Percentiles rank a stretch among this genome's conserved stretches.
Evolutionary conservation across 1,139 yeast genomes (phyloP).

Genomic region (Candida pseudoviswanathii): DNA sequence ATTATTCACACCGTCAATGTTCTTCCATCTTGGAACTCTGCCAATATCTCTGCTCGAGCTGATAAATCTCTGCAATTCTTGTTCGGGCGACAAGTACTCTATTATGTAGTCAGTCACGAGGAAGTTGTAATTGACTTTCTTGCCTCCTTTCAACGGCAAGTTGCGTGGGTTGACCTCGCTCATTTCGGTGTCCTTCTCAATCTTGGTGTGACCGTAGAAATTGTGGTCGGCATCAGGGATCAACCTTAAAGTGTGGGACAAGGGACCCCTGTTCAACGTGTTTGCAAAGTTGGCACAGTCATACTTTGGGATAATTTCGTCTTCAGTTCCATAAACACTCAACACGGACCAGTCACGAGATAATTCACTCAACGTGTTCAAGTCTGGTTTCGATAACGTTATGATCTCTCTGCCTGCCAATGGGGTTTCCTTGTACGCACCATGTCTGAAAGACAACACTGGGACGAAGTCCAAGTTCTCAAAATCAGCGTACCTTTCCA

Average conservation of each 20-base stretch:
- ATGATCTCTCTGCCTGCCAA: constrained; percentile 56
- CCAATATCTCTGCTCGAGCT: constrained; percentile 39
- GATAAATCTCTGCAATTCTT: constrained; percentile 56
- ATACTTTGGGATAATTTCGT: constrained; percentile 61
- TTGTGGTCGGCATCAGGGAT: constrained; percentile 80
- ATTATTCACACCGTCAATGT: constrained; percentile 67
- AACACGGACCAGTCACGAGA: constrained; percentile 55
- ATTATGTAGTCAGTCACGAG: constrained; percentile 55
- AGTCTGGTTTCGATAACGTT: constrained; percentile 55
- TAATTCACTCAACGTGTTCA: constrained; percentile 43
- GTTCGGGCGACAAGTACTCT: constrained; percentile 52
- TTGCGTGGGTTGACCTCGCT: constrained; percentile 37
- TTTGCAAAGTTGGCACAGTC: constrained; percentile 66
- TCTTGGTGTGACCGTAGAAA: constrained; percentile 55
- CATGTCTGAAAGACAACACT: constrained; percentile 42
- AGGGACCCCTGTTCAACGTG: constrained; percentile 51
- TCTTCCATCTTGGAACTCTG: constrained; percentile 55
- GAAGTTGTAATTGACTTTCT: constrained; percentile 57
- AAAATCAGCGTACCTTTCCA: constrained; percentile 33
- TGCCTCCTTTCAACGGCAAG: constrained; percentile 46
- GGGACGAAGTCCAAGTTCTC: constrained; percentile 21
- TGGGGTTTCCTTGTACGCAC: constrained; percentile 40
- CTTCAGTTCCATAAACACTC: constrained; percentile 72
- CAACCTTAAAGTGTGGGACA: constrained; percentile 55
- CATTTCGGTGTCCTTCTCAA: constrained; percentile 30